Evolutionary conservation across 176 grass and related monocot species (phyloP), one percentile per base, ranked within the genome.

Genomic region (Cenchrus fungigraminus): DNA sequence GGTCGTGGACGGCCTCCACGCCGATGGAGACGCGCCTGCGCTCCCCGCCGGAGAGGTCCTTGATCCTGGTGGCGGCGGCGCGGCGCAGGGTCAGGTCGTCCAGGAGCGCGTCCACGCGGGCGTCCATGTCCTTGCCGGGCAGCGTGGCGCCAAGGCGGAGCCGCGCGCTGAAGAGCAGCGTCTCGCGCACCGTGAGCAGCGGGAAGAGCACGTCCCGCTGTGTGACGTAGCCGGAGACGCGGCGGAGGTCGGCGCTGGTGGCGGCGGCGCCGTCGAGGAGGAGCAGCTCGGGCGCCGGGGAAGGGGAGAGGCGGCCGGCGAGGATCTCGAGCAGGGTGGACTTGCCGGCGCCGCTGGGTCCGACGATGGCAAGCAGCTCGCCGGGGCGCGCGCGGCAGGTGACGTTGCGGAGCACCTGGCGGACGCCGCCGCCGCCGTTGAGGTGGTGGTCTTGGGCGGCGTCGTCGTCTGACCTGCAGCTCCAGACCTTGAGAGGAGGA

Each of bases 271-370:
- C 51, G 12, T 15, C 51, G 0, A 53, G 12, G 51, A 53, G 51
- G 51, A 53, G 44, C 14, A 5, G 3, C 12, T 53, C 51, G 51
- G 51, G 51, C 13, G 51, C 12, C 51, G 12, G 51, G 51, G 51
- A 53, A 4, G 78, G 63, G 10, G 78, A 66, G 9, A 91, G 79
- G 13, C 89, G 88, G 17, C 92, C 92, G 0, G 92, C 92, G 1
- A 94, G 76, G 76, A 94, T 91, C 84, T 94, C 92, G 10, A 94
- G 60, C 80, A 94, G 85, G 7, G 92, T 94, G 6, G 92, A 94
- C 76, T 94, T 94, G 17, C 92, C 92, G 13, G 92, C 92, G 40
- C 92, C 88, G 37, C 92, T 94, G 16, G 92, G 92, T 12, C 92
- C 92, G 29, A 94, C 86, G 79, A 91, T 94, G 54, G 89, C 64